A percentile compares a stretch with the other conserved stretches of the same genome.
Conservation (phyloP, 805 yeast species). For the Yarrowia sp. region DNA sequence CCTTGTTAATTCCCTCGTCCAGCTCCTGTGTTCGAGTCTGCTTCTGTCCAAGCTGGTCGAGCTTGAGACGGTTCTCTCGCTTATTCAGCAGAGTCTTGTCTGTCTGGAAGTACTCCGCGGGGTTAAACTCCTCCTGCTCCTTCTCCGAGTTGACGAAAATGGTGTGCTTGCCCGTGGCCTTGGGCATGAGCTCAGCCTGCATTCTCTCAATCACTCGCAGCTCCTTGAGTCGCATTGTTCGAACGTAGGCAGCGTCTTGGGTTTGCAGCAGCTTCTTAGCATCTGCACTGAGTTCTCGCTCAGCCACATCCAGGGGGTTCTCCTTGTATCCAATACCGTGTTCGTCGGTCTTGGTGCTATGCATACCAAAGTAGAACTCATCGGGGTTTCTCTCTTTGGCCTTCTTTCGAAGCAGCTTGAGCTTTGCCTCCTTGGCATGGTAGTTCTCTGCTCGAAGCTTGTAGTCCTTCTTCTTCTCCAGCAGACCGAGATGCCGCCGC, state of each 20-base stretch:
- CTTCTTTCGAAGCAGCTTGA: slow-evolving; percentile 75
- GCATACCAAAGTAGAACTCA: slow-evolving; percentile 96
- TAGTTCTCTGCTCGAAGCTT: slow-evolving; percentile 68
- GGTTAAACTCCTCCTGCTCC: slow-evolving; percentile 64
- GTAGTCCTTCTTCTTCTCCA: slow-evolving; percentile 93
- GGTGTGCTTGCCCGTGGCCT: slow-evolving; percentile 75
- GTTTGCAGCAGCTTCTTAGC: slow-evolving; percentile 85
- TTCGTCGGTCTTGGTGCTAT: slow-evolving; percentile 67
- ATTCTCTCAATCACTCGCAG: slow-evolving; percentile 66
- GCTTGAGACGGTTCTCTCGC: slow-evolving; percentile 73
- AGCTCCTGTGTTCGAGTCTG: slow-evolving; percentile 43
- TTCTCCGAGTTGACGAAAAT: slow-evolving; percentile 76
- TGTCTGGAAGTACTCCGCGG: slow-evolving; percentile 74
- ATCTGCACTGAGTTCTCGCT: slow-evolving; percentile 61
- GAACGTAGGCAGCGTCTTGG: slow-evolving; percentile 87
- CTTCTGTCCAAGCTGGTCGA: slow-evolving; percentile 58
- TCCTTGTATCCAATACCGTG: slow-evolving; percentile 73
- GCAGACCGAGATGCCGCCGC: slow-evolving; percentile 77
- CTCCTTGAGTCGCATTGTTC: slow-evolving; percentile 77
- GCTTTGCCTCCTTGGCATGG: slow-evolving; percentile 63
- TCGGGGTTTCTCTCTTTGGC: slow-evolving; percentile 84
- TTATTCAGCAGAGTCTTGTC: slow-evolving; percentile 65
- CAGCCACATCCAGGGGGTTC: slow-evolving; percentile 56
- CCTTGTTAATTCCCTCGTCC: slow-evolving; percentile 47
- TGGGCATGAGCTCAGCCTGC: slow-evolving; percentile 49